A percentile compares a stretch with the other conserved stretches of the same genome.
Evolutionary conservation across 2,329 filamentous ascomycete species (phyloP).

Genomic region (Kalmusia sp.): DNA sequence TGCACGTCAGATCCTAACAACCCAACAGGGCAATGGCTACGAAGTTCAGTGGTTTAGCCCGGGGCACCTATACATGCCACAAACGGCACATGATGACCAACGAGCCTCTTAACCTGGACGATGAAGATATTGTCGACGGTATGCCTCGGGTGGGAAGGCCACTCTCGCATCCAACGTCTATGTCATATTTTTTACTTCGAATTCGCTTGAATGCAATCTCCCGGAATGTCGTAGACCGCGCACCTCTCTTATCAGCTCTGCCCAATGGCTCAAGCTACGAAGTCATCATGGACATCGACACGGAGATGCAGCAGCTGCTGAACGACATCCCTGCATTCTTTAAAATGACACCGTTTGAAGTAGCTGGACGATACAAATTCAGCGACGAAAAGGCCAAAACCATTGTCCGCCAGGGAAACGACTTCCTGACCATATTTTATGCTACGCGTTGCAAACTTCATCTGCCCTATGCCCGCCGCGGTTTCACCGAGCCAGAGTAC

Average conservation of each 20-base stretch:
- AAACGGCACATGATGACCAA: slow-evolving; percentile 48
- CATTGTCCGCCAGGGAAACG: slow-evolving; percentile 42
- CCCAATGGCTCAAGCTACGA: slow-evolving; percentile 33
- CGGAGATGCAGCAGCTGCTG: slow-evolving; percentile 36
- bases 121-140: slow-evolving; percentile 43
- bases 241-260: slow-evolving; percentile 25
- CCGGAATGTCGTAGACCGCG: slow-evolving; percentile 45
- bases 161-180: slow-evolving; percentile 41
- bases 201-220: slow-evolving; percentile 45
- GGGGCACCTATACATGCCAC: slow-evolving; percentile 48
- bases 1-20: slow-evolving; percentile 11
- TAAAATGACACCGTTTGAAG: slow-evolving; percentile 17
- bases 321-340: slow-evolving; percentile 45
- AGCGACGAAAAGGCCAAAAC: slow-evolving; percentile 9
- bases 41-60: slow-evolving; percentile 42
- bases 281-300: slow-evolving; percentile 37
- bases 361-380: slow-evolving; percentile 11
- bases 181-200: slow-evolving; percentile 49
- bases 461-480: slow-evolving; percentile 39
- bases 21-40: slow-evolving; percentile 32
- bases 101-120: slow-evolving; percentile 46
- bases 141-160: slow-evolving; percentile 16
- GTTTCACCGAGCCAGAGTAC: slow-evolving; percentile 33
- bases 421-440: slow-evolving; percentile 42
- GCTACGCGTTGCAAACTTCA: slow-evolving; percentile 48